phyloP scores from a whole-genome alignment of 1,139 yeast species.

The Geotrichum candidum region DNA sequence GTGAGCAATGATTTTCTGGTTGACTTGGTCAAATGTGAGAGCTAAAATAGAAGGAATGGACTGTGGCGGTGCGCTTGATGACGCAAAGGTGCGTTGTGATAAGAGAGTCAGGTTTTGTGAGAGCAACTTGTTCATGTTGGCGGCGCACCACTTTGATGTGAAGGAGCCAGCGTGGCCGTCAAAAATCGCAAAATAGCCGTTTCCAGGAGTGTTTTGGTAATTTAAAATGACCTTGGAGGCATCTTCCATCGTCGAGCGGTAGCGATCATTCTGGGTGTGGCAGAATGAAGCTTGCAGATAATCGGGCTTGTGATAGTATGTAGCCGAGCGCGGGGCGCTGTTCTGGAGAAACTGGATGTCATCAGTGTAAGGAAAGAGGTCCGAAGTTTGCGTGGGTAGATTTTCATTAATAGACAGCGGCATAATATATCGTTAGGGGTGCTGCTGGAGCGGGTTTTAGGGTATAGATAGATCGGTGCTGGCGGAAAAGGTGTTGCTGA shows the following conservation, averaged over 20 bases:
- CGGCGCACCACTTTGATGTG: slow-evolving; percentile 85
- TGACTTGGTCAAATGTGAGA: slow-evolving; percentile 24
- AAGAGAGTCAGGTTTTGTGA: slow-evolving; percentile 12
- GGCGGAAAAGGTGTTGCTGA: not conserved
- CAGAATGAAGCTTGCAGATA: slow-evolving; percentile 5
- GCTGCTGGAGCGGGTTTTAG: not conserved
- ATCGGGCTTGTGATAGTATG: not conserved
- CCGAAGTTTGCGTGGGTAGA: not conserved
- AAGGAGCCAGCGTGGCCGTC: slow-evolving; percentile 90
- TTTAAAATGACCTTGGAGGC: slow-evolving; percentile 81
- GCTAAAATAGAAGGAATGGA: slow-evolving; percentile 19
- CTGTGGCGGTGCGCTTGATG: not conserved
- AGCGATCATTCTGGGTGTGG: slow-evolving; percentile 33
- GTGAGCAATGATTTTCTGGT: slow-evolving; percentile 10
- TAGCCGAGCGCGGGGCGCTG: not conserved
- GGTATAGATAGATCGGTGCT: not conserved
- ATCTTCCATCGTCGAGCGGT: slow-evolving; percentile 78
- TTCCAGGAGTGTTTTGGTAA: slow-evolving; percentile 75
- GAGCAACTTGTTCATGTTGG: slow-evolving; percentile 52
- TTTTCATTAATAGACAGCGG: not conserved
- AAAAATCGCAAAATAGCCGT: slow-evolving; percentile 86
- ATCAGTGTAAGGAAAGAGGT: not conserved
- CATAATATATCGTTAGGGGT: not conserved
- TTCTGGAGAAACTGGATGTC: not conserved
- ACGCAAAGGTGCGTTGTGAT: not conserved